Evolutionary conservation across 2,329 filamentous ascomycete genomes (phyloP), one percentile per base, ranked within the genome.

Genomic region (Fusarium nelsonii): DNA sequence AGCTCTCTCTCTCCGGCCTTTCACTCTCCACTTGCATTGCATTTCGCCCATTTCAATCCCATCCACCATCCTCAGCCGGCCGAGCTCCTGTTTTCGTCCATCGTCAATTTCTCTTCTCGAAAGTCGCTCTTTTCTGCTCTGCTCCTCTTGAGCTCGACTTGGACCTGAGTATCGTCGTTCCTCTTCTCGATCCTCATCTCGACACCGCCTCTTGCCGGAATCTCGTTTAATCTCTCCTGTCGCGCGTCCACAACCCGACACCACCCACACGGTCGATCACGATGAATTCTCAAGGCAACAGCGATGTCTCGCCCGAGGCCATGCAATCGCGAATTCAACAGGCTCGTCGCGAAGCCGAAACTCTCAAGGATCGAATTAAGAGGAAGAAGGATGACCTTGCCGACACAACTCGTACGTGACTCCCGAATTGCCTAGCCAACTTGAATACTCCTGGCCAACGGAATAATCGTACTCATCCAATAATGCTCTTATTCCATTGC

Each of bases 321-420:
- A 97, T 97, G 90, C 95, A 98, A 87, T 92, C 94, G 84, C 92
- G 92, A 83, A 95, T 96, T 77, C 92, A 93, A 78, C 91, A 92
- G 78, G 95, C 96, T 80, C 91, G 96, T 82, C 93, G 96, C 85
- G 96, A 99, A 87, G 96, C 96, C 76, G 96, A 98, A 86, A 94
- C 92, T 55, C 86, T 98, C 75, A 98, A 98, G 87, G 95, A 98
- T 81, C 91, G 93, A 82, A 98, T 98, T 89, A 98, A 97, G 91
- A 90, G 94, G 84, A 97, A 97, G 90, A 98, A 98, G 92, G 96
- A 99, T 88, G 96, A 98, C 84, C 89, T 99, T 75, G 95, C 95
- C 80, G 96, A 99, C 83, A 97, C 94, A 70, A 97, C 94, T 79
- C 91, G 96, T 99, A 90, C 89, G 95, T 87, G 68, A 36, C 54